Evolutionary conservation across 495 filamentous ascomycete genomes (phyloP), one percentile per base, ranked within the genome.

Genomic region (Penicillium roqueforti): DNA sequence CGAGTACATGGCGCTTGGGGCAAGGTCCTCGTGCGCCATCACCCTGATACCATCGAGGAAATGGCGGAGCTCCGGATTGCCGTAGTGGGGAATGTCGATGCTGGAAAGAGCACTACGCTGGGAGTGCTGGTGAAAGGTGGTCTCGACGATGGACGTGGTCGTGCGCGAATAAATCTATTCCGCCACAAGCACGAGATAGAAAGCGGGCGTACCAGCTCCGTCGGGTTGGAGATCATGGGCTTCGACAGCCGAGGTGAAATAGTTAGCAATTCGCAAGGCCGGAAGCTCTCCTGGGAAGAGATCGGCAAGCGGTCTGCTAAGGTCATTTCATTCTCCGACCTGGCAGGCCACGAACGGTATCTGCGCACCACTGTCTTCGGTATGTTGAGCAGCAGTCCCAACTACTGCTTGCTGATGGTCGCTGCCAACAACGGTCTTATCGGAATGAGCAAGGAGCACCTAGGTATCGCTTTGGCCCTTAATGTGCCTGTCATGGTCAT

Each of bases 401-500:
- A 97, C 63, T 98, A 97, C 76, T 97, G 95, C 70, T 71, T 98
- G 39, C 82, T 98, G 34, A 98, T 98, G 93, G 95, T 98, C 6
- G 93, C 95, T 6, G 93, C 93, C 28, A 98, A 98, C 65, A 98
- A 97, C 65, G 93, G 93, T 14, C 74, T 98, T 18, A 90, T 97
- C 55, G 93, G 93, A 6, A 98, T 98, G 93, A 92, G 88, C 70
- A 95, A 93, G 69, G 93, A 98, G 72, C 93, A 98, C 71, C 77
- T 98, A 18, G 93, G 93, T 16, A 97, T 98, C 65, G 93, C 93
- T 1, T 75, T 97, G 18, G 92, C 93, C 2, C 72, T 98, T 31
- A 97, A 97, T 65, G 95, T 98, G 22, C 93, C 93, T 3, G 91
- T 98, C 59, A 92, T 98, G 87, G 92, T 98, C 23, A 90, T 97